Evolutionary conservation across 306 rosid genomes (phyloP), one percentile per base, ranked within the genome.

Genomic region (Lathyrus oleraceus): DNA sequence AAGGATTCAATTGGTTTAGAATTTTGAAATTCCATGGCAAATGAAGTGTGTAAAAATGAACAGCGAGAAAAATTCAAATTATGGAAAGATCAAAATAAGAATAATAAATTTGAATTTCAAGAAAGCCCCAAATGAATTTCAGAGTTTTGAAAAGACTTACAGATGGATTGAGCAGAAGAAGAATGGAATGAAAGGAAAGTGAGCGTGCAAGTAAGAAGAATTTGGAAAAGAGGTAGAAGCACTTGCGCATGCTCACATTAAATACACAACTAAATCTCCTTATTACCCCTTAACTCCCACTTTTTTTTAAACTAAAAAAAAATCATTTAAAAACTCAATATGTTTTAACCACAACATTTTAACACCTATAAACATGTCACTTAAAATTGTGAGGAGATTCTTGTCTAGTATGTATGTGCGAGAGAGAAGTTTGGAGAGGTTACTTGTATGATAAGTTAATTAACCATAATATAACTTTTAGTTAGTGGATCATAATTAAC

Each of bases 101-200:
- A 52, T n/a, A 54, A 75, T 48, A 14, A 38, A 20, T 45, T 35
- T 0, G 39, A 35, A 35, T 7, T 35, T 7, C 0, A 35, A 6
- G 2, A 32, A 5, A 30, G 35, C 35, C 35, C 35, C 7, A 30
- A 30, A 30, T 30, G 7, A 19, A 63, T 66, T 2, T 36, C 36
- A 49, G 10, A 4, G 74, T 39, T 3, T 13, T 28, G 7, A 5
- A 60, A 61, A 48, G 25, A 79, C 87, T 87, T 76, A 87, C 91
- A 75, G 67, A 64, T 21, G 36, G 1, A 60, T 30, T 28, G 64
- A 58, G 40, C 25, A 20, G 38, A 16, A 70, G 75, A 25, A 40
- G 30, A 21, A 17, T 5, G 66, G 65, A 69, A 23, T 2, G 10
- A 32, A 35, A 28, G 38, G 19, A 45, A 28, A 3, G 5, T 14